A percentile compares a stretch with the other conserved stretches of the same genome.
Evolutionary conservation across 192 early-diverging fungal genomes (phyloP).

Genomic region (Coemansia biformis): DNA sequence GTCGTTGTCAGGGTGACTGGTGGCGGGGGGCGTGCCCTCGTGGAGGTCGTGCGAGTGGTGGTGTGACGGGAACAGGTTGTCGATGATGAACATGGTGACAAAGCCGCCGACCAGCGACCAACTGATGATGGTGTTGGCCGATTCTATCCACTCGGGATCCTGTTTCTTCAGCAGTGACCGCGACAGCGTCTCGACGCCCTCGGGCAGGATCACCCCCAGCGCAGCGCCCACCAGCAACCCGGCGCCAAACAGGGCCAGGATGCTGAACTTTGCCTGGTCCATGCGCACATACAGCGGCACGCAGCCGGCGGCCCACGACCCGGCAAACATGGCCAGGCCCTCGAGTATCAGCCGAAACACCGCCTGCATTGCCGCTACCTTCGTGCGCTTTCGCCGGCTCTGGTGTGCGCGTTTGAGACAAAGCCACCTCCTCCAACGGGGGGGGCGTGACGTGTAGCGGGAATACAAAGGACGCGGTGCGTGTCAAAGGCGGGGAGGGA

Average conservation of each 20-base stretch:
- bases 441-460: too few relatives aligned
- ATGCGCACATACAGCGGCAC: conserved; percentile 78
- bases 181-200: conserved; percentile 87
- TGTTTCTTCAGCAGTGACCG: conserved; percentile 23
- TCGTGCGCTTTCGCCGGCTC: too few relatives aligned
- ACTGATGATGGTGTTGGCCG: conserved; percentile 58
- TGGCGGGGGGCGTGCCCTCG: neutral
- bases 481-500: too few relatives aligned
- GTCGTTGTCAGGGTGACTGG: conserved; percentile 34
- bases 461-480: too few relatives aligned
- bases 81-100: conserved; percentile 84
- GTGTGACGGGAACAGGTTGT: conserved; percentile 44
- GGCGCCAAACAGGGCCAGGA: conserved; percentile 75
- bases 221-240: conserved; percentile 91
- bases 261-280: conserved; percentile 63
- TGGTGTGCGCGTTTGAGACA: too few relatives aligned
- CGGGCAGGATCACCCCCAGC: conserved; percentile 89
- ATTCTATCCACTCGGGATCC: conserved; percentile 11
- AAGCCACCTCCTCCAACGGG: too few relatives aligned
- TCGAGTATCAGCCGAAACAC: conserved; percentile 48
- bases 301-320: conserved; percentile 81
- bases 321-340: conserved; percentile 69
- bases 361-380: conserved; percentile 40
- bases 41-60: conserved; percentile 1
- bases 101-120: conserved; percentile 77